Base-by-base conservation (phyloP, 768 basidiomycete species). In the Lactarius sp. region DNA sequence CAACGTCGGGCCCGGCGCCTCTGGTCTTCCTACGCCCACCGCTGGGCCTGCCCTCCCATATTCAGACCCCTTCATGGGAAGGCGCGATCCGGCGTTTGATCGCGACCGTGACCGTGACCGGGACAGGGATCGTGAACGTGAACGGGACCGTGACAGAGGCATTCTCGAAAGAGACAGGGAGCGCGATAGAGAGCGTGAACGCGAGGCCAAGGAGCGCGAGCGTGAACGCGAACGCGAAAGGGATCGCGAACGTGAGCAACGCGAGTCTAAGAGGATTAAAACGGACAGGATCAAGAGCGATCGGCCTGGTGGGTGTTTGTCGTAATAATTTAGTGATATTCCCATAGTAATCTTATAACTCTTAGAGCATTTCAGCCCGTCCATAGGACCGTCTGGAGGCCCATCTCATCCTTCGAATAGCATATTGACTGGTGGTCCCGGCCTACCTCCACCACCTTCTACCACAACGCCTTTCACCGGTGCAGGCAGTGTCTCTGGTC, bases 151-250 rank as follows among this genome's bases (percentile, higher is more conserved):
- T 52, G 70, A 72, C 56, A 57, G 72, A 42, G 70, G 70, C 68
- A 62, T 73, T 56, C 66, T 67, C 62, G 73, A 80, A 37, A 72
- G 76, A 33, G 74, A 74, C 59, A 69, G 75, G 18, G 80, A 80
- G 41, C 71, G 78, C 39, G 74, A 77, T n/a, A 66, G 76, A 50
- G 73, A 76, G 50, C 65, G 61, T 6, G 65, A 62, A 37, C 60
- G 64, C 22, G 57, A 59, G 61, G 55, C n/a, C 75, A 39, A 70
- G 72, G 22, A 75, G 72, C 57, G 75, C 74, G 18, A 69, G 71
- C 9, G 72, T 75, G 31, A 71, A 70, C 64, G 69, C 61, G 33
- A 56, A 61, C 41, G 73, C 69, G 14, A 73, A 18, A 59, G 62
- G 33, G 64, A 65, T 74, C 37, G 65, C 12, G 56, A 63, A 60